Conservation (phyloP, 495 filamentous ascomycete genomes). For the Aspergillus heteromorphus region DNA sequence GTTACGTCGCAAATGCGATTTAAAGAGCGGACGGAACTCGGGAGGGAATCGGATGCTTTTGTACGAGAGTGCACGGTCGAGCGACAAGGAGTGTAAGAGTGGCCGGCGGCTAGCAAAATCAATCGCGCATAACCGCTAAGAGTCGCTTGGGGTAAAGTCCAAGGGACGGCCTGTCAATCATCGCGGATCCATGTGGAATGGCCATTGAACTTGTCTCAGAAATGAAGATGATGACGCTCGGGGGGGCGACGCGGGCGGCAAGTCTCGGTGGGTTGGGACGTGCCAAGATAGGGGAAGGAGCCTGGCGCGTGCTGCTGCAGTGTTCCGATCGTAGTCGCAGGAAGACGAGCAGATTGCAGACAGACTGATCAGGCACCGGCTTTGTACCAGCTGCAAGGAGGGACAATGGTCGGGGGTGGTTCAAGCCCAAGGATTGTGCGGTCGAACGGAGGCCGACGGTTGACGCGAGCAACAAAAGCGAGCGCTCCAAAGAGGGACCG, state of each 20-base stretch:
- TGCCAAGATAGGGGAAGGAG: conserved; percentile 13
- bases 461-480: neutral
- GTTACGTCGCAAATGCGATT: conserved; percentile 20
- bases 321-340: neutral
- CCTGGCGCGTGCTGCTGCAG: conserved; percentile 8
- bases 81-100: conserved; percentile 8
- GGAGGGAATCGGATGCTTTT: neutral
- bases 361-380: neutral
- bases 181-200: conserved; percentile 8
- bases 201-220: conserved; percentile 2
- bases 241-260: neutral
- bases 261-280: conserved; percentile 2
- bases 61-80: conserved; percentile 5
- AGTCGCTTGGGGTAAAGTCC: conserved; percentile 1
- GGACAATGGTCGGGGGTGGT: neutral
- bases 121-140: conserved; percentile 14
- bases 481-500: neutral
- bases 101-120: conserved; percentile 9
- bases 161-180: conserved; percentile 7
- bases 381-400: neutral
- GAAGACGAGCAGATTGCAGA: neutral
- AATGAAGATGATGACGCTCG: neutral
- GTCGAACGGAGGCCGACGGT: neutral
- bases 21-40: conserved; percentile 2
- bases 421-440: neutral